Evolutionary conservation across 2,329 filamentous ascomycete genomes (phyloP), one percentile per base, ranked within the genome.

Genomic region (Beauveria sp.): DNA sequence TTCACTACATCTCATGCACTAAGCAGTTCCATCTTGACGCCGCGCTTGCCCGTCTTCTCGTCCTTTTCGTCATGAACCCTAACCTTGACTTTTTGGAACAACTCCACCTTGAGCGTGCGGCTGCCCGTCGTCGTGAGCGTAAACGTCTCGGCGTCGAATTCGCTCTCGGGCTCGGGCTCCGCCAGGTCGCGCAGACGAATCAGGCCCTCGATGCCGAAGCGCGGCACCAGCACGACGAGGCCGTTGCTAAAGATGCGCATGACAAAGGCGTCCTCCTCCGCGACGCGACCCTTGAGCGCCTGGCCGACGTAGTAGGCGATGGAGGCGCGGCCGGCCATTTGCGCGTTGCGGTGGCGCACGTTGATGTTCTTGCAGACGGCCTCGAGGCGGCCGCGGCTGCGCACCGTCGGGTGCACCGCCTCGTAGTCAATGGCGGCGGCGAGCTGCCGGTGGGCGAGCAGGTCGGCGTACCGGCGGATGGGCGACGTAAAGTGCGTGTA

Each of bases 401-500:
- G 89, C 62, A 96, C 83, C 52, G 87, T 88, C 8, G 91, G 82
- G 71, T 96, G 89, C n/a, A 95, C 82, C 45, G 87, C 80, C 77
- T 93, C 93, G 78, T 98, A 98, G 63, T 89, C 90, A 70, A 99
- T 98, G 34, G 95, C 93, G 10, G 95, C 93, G 0, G 95, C 93
- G 58, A 99, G 87, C 78, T 99, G 95, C 16, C 93, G 84, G 74
- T 99, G 93, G 5, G 91, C 93, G 61, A 96, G 86, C 3, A 99
- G 83, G 78, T 99, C 95, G n/a, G 93, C 93, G 73, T 99, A 99
- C 34, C 96, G 90, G 63, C 95, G 90, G 72, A 99, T 99, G 3
- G 95, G 96, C 3, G 90, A 96, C 0, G 95, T 99, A 77, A 99
- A 99, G 75, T 99, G 95, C 2, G 95, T 99, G 79, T 99, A 99